These are phyloP conservation scores for Phytophthora europaea DNA, from an alignment of 352 stramenopile genomes.

Conservation along the genomic window DNA sequence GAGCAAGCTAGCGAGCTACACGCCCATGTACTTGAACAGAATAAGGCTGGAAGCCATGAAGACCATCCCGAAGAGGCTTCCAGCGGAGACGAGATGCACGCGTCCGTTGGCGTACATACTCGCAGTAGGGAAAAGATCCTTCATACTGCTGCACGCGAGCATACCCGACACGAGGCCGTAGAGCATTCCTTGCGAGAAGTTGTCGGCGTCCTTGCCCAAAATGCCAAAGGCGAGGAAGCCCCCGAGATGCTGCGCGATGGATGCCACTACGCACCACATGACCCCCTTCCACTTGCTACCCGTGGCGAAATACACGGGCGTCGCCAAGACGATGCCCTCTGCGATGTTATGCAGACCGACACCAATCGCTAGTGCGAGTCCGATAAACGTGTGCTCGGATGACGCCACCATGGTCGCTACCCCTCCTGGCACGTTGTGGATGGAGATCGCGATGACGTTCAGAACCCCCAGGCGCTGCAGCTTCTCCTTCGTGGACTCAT, in stretches of 20 bases:
- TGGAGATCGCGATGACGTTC: slow-evolving; percentile 92
- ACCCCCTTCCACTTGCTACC: slow-evolving; percentile 94
- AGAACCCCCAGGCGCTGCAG: slow-evolving; percentile 90
- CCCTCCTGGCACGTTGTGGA: slow-evolving; percentile 98
- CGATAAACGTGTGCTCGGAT: slow-evolving; percentile 89
- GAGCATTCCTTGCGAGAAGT: slow-evolving; percentile 81
- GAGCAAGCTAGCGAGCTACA: slow-evolving; percentile 23
- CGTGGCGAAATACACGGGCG: slow-evolving; percentile 97
- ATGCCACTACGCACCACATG: slow-evolving; percentile 90
- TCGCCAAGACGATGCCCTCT: slow-evolving; percentile 94
- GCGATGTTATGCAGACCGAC: slow-evolving; percentile 98
- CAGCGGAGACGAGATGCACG: slow-evolving; percentile 80
- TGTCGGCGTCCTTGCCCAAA: slow-evolving; percentile 53
- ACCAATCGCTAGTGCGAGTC: slow-evolving; percentile 91
- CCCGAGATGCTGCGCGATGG: slow-evolving; percentile 88
- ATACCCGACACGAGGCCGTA: slow-evolving; percentile 95
- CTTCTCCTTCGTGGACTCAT: slow-evolving; percentile 49
- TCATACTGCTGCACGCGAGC: slow-evolving; percentile 94
- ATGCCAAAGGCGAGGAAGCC: slow-evolving; percentile 87
- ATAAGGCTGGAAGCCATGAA: slow-evolving; percentile 92
- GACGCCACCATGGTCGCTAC: slow-evolving; percentile 95
- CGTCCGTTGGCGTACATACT: slow-evolving; percentile 89
- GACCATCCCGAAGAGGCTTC: slow-evolving; percentile 88
- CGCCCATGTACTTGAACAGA: slow-evolving; percentile 80
- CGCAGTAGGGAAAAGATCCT: slow-evolving; percentile 93